Percentiles rank a stretch among this genome's conserved stretches.
Conservation (phyloP, 2,329 filamentous ascomycete genomes). For the Penicillium sp. region DNA sequence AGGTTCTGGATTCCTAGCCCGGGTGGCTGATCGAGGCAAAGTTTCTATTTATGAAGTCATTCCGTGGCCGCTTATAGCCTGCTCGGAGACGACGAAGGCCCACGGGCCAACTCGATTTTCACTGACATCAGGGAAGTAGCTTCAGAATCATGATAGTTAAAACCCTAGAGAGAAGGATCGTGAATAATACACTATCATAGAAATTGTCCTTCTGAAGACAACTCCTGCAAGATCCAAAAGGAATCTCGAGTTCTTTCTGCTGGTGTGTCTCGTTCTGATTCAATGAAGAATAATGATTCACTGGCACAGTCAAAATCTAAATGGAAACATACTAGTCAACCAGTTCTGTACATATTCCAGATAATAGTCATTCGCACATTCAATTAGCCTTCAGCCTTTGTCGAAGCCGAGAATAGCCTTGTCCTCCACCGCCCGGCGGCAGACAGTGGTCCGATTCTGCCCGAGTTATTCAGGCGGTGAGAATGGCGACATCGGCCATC, state of each 20-base stretch:
- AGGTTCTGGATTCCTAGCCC: not conserved
- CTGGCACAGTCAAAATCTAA: not conserved
- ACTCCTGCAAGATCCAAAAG: not conserved
- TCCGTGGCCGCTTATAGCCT: not conserved
- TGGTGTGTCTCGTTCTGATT: not conserved
- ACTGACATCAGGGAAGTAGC: not conserved
- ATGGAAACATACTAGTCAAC: not conserved
- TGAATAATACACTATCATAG: not conserved
- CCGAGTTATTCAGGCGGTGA: slow-evolving; percentile 22
- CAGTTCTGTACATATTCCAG: not conserved
- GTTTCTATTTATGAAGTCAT: not conserved
- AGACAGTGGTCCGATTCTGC: slow-evolving; percentile 22
- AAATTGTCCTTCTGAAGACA: not conserved
- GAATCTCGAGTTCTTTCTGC: not conserved
- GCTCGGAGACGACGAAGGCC: not conserved
- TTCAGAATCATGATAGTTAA: not conserved
- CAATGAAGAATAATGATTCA: not conserved
- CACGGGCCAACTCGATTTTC: not conserved
- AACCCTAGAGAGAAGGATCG: not conserved
- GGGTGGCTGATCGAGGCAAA: too few relatives aligned
- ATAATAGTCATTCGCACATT: too few relatives aligned
- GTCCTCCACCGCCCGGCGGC: not conserved
- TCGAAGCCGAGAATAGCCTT: not conserved
- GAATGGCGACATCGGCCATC: slow-evolving; percentile 26
- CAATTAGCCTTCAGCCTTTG: too few relatives aligned